Conservation (phyloP, 345 rosid genomes). For the Euphorbia peplus region DNA sequence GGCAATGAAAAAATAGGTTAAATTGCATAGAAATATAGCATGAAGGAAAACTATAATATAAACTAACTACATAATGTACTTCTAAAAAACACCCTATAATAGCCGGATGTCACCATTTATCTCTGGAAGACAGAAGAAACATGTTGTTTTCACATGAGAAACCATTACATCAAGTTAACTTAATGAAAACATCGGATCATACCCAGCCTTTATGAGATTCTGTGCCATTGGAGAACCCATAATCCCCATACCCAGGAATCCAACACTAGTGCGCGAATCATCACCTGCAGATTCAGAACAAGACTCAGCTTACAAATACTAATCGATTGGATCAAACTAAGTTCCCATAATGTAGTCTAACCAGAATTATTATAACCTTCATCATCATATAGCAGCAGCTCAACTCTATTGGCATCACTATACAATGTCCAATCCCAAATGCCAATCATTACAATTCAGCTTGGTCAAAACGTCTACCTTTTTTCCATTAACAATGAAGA, state of each 20-base stretch:
- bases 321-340: neutral
- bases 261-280: slow-evolving; percentile 44
- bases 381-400: neutral
- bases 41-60: neutral
- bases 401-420: neutral
- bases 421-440: neutral
- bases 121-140: too few species aligned
- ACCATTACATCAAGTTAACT: neutral
- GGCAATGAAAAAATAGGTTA: neutral
- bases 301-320: neutral
- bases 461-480: neutral
- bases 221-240: slow-evolving; percentile 96
- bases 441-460: neutral
- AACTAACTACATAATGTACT: too few species aligned
- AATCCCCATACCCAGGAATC: slow-evolving; percentile 92
- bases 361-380: neutral
- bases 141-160: neutral
- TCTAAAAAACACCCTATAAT: neutral
- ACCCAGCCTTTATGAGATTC: slow-evolving; percentile 93
- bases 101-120: neutral
- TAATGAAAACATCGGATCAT: slow-evolving; percentile 17
- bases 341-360: too few species aligned
- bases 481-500: neutral
- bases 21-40: neutral
- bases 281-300: slow-evolving; percentile 30